Evolutionary conservation across 2,329 filamentous ascomycete genomes (phyloP), one percentile per base, ranked within the genome.

Genomic region (Penicillium verrucosum): DNA sequence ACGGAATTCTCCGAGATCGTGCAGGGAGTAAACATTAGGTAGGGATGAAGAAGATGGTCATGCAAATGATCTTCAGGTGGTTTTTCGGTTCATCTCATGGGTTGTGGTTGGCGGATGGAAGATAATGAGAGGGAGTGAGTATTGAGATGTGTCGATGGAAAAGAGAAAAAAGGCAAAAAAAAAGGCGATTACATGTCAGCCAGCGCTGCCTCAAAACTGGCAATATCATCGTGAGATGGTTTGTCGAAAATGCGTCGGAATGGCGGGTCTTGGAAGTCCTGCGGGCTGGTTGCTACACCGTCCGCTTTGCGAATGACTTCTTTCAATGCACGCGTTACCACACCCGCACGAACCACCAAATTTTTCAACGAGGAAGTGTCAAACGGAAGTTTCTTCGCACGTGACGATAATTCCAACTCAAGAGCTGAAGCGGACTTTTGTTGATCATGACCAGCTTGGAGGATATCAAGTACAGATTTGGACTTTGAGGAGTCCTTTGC

Each of bases 281-380:
- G 62, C 45, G 74, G 60, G 59, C 68, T 62, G 38, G 64, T 48
- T 21, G 70, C 66, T 14, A 79, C 77, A n/a, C 75, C 75, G 60
- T 81, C 78, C 41, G 78, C 78, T 66, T 76, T 78, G 57, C 78
- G 77, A 43, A 81, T 73, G 46, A 79, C 75, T 57, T 80, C 78
- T 60, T 81, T 80, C 51, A 81, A 62, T 12, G 78, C 75, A 45
- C 78, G 72, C 18, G 77, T 80, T 42, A 81, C 76, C 30, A 78
- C 77, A 18, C 78, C 77, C 16, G 78, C 78, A 41, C 78, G 75
- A 29, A 76, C 67, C 27, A 88, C 85, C 54, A 88, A 82, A 65
- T 85, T 82, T 61, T 81, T 79, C 14, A 88, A 77, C 42, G 85
- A 87, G 27, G 82, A 82, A 2, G 85, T 87, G 65, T 87, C 85